Percentiles rank a stretch among this genome's conserved stretches.
These are phyloP conservation scores for Colletotrichum musae DNA, from an alignment of 2,329 filamentous ascomycete genomes.

Conservation along the genomic window DNA sequence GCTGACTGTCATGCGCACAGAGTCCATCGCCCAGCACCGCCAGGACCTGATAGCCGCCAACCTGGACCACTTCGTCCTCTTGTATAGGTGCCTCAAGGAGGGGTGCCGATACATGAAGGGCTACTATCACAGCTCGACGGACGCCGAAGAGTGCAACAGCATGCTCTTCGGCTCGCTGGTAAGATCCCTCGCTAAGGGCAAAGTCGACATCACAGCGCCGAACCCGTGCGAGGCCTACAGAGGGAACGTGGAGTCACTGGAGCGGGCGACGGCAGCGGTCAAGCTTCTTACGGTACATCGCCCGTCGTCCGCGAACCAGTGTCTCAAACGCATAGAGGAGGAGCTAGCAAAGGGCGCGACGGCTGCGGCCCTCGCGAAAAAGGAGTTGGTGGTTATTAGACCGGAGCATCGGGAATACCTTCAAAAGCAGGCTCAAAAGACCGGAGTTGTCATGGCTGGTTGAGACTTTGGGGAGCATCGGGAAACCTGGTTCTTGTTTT, in stretches of 20 bases:
- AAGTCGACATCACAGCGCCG: constrained; percentile 32
- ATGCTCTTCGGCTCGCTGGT: constrained; percentile 37
- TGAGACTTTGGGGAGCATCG: constrained; percentile 5
- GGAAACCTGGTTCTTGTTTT: background rate
- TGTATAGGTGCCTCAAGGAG: constrained; percentile 39
- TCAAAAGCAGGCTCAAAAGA: constrained; percentile 31
- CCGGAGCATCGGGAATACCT: constrained; percentile 29
- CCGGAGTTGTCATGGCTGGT: constrained; percentile 26
- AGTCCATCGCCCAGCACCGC: constrained; percentile 33
- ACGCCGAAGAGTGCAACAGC: constrained; percentile 40
- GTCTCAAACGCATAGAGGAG: constrained; percentile 37
- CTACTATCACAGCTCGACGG: constrained; percentile 37
- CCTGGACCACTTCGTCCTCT: constrained; percentile 30
- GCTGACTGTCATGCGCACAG: constrained; percentile 3
- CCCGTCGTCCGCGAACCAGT: constrained; percentile 33
- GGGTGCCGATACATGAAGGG: constrained; percentile 39
- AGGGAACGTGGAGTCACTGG: constrained; percentile 25
- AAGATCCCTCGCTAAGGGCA: constrained; percentile 30
- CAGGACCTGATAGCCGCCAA: constrained; percentile 25
- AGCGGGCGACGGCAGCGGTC: constrained; percentile 26
- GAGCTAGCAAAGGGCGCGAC: constrained; percentile 27
- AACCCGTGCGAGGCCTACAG: constrained; percentile 31
- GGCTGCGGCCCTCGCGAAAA: constrained; percentile 6
- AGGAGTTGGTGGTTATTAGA: constrained; percentile 20
- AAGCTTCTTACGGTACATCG: constrained; percentile 37